Percentiles rank a stretch among this genome's conserved stretches.
phyloP scores from a whole-genome alignment of 768 basidiomycete genomes.

The Amanita muscaria region DNA sequence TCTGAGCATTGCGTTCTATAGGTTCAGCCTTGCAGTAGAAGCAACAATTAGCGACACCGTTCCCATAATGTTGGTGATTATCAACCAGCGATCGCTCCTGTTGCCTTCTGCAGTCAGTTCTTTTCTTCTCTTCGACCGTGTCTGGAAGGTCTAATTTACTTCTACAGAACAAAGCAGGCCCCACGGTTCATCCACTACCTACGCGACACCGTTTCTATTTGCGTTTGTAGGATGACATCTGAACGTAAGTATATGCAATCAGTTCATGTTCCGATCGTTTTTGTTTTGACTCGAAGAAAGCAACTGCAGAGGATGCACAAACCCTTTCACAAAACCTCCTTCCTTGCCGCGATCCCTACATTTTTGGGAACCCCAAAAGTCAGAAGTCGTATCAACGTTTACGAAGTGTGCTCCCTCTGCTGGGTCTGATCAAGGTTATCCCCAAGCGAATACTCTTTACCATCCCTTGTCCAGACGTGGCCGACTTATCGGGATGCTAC shows the following conservation, averaged over 20 bases:
- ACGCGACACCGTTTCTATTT: conserved; percentile 56
- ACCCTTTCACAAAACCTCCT: conserved; percentile 56
- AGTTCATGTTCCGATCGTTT: conserved; percentile 2
- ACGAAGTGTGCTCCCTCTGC: conserved; percentile 36
- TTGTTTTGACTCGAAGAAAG: too few species aligned
- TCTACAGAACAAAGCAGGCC: conserved; percentile 59
- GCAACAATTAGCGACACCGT: conserved; percentile 46
- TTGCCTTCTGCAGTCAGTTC: conserved; percentile 55
- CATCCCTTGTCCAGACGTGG: conserved; percentile 58
- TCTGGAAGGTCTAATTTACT: conserved; percentile 8
- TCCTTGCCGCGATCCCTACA: conserved; percentile 67
- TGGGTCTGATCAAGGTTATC: conserved; percentile 48
- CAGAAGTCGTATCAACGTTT: conserved; percentile 45
- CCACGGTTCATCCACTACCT: conserved; percentile 86
- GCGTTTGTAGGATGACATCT: conserved; percentile 39
- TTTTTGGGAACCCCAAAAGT: conserved; percentile 70
- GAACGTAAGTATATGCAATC: neutral
- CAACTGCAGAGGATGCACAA: conserved; percentile 25
- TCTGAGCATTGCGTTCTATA: conserved; percentile 53
- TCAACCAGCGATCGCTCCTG: conserved; percentile 28
- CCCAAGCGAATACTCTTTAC: conserved; percentile 64
- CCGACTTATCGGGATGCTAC: conserved; percentile 22
- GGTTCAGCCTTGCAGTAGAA: conserved; percentile 50
- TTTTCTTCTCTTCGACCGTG: neutral
- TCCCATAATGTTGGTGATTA: conserved; percentile 45